phyloP scores from a whole-genome alignment of 805 yeast species.

The Wickerhamomyces ciferrii region DNA sequence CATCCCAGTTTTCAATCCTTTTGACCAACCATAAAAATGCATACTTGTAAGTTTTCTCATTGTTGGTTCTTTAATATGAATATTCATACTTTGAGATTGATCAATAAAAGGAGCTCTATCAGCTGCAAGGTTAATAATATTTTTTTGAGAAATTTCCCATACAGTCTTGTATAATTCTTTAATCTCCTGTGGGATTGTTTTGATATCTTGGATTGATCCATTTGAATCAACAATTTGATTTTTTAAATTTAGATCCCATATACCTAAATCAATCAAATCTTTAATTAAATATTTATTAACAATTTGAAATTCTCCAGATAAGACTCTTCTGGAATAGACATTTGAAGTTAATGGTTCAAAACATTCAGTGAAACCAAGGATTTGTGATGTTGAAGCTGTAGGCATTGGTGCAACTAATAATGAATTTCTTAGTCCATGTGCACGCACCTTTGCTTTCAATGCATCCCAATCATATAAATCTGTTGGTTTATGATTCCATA shows the following conservation, averaged over 20 bases:
- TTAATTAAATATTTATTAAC: conserved; percentile 82
- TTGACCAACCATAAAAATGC: conserved; percentile 99
- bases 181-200: conserved; percentile 68
- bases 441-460: conserved; percentile 52
- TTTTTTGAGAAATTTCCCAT: conserved; percentile 89
- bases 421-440: conserved; percentile 81
- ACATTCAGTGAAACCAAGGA: conserved; percentile 90
- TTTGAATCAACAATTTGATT: conserved; percentile 67
- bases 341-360: conserved; percentile 97
- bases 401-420: conserved; percentile 95
- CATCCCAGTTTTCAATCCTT: conserved; percentile 98
- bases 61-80: conserved; percentile 84
- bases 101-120: conserved; percentile 92
- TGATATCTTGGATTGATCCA: conserved; percentile 82
- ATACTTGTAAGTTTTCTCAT: conserved; percentile 95
- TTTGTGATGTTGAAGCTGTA: conserved; percentile 97
- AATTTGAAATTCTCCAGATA: conserved; percentile 92
- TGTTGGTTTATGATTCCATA: conserved; percentile 79
- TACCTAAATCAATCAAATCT: conserved; percentile 74
- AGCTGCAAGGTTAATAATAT: conserved; percentile 62
- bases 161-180: conserved; percentile 69
- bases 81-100: conserved; percentile 91
- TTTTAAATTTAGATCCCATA: conserved; percentile 81
- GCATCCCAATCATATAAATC: conserved; percentile 82
- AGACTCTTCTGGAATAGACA: conserved; percentile 83